A percentile compares a stretch with the other conserved stretches of the same genome.
Evolutionary conservation across 257 asterid genomes (phyloP).

Genomic region (Mitragyna speciosa): DNA sequence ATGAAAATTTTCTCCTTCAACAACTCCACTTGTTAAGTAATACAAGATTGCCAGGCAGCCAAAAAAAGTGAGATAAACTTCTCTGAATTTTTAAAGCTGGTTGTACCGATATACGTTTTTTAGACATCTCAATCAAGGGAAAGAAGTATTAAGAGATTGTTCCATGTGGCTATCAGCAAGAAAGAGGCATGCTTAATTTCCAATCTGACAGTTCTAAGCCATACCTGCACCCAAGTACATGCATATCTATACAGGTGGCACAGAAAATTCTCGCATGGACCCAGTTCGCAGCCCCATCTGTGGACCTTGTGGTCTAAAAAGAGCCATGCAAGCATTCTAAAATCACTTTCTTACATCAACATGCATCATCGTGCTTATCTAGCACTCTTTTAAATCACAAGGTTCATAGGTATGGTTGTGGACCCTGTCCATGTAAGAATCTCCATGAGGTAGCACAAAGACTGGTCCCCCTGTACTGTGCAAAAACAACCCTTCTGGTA

Average conservation of each 20-base stretch:
- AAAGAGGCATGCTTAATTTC: background rate
- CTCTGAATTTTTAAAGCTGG: background rate
- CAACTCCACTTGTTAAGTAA: background rate
- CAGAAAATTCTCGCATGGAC: too few species aligned
- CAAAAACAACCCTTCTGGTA: background rate
- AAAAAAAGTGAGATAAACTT: background rate
- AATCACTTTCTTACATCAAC: too few species aligned
- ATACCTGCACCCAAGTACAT: background rate
- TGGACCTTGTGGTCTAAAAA: too few species aligned
- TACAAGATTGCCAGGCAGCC: background rate
- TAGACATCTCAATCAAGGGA: background rate
- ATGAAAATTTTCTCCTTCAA: background rate
- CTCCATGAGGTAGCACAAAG: background rate
- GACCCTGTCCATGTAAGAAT: too few species aligned
- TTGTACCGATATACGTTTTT: background rate
- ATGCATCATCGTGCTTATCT: too few species aligned
- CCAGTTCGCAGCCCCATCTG: too few species aligned
- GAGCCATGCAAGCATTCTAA: too few species aligned
- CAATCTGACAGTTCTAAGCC: slow-evolving; percentile 1
- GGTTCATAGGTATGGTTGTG: too few species aligned
- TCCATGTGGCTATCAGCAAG: background rate
- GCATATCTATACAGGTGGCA: background rate
- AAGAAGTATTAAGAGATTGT: background rate
- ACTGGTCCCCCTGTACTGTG: background rate
- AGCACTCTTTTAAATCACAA: too few species aligned